phyloP scores from a whole-genome alignment of 495 filamentous ascomycete species.

The Podospora pseudocomata region DNA sequence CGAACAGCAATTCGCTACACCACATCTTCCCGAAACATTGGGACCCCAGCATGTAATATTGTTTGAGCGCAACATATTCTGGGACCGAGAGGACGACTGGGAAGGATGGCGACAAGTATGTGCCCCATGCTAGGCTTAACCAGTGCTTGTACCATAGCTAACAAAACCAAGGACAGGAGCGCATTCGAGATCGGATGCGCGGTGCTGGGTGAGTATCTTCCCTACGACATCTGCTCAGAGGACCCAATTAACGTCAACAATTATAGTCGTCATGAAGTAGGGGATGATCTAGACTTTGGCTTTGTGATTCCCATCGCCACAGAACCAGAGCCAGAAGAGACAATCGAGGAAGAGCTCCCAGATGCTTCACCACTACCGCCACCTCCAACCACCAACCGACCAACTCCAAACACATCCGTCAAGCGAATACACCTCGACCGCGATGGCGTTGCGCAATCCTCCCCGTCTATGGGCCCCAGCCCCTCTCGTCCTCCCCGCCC shows the following conservation, averaged over 20 bases:
- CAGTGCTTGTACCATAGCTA: neutral
- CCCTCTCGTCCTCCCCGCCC: neutral
- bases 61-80: neutral
- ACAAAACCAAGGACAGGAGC: slow-evolving; percentile 4
- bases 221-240: neutral
- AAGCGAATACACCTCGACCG: slow-evolving; percentile 5
- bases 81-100: neutral
- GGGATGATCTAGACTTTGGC: slow-evolving; percentile 1
- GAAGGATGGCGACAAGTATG: slow-evolving; percentile 10
- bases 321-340: neutral
- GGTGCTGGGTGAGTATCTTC: slow-evolving; percentile 4
- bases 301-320: slow-evolving; percentile 3
- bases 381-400: neutral
- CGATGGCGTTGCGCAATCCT: neutral
- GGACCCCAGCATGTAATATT: neutral
- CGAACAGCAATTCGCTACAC: neutral
- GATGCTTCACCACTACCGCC: slow-evolving; percentile 1
- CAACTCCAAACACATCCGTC: slow-evolving; percentile 4
- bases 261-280: neutral
- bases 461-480: neutral
- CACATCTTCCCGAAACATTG: neutral
- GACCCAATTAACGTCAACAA: neutral
- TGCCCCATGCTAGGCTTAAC: neutral
- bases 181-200: slow-evolving; percentile 11
- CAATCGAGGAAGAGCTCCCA: slow-evolving; percentile 2